Evolutionary conservation across 148 eudicot genomes (phyloP), one percentile per base, ranked within the genome.

Genomic region (Vaccinium vitisidaea): DNA sequence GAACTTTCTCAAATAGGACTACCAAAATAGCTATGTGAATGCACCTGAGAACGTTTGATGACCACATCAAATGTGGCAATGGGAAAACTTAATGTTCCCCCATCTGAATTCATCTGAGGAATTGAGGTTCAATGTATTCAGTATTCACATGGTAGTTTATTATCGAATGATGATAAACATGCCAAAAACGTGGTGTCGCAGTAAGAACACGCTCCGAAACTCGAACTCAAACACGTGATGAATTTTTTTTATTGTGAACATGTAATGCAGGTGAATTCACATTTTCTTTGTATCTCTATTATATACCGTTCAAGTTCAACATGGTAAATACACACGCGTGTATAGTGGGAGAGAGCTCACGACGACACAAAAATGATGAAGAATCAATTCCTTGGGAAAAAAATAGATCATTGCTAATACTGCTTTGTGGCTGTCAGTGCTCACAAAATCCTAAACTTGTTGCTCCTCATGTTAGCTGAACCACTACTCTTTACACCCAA

Each of bases 391-490:
- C 53, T 54, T 56, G 16, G 32, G 18, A 36, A 36, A 36, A 83
- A 74, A 73, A 36, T 54, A 32, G 39, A 74, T 83, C 32, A 55
- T 25, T 49, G 9, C 25, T 23, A 69, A 61, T 54, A 46, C 30
- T 81, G 59, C 30, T 52, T 63, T 77, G 53, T 56, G 83, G 59
- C 76, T 83, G 75, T 84, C 83, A 85, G 46, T 81, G 59, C 56
- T 52, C 25, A 54, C 84, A 81, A 71, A 81, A 56, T 55, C 59
- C 82, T 82, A 84, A 27, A 27, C 79, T 73, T 11, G 82, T 59
- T 80, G 75, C 39, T 36, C 39, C 86, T 80, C 84, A 50, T 75
- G 86, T 86, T 75, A 89, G 79, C 86, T 36, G 43, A 85, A 55
- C 81, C 86, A 80, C 75, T 82, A 86, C 85, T 77, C 73, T 50